Conservation (phyloP, 2,329 filamentous ascomycete genomes). For the Thielaviopsis cerberus region DNA sequence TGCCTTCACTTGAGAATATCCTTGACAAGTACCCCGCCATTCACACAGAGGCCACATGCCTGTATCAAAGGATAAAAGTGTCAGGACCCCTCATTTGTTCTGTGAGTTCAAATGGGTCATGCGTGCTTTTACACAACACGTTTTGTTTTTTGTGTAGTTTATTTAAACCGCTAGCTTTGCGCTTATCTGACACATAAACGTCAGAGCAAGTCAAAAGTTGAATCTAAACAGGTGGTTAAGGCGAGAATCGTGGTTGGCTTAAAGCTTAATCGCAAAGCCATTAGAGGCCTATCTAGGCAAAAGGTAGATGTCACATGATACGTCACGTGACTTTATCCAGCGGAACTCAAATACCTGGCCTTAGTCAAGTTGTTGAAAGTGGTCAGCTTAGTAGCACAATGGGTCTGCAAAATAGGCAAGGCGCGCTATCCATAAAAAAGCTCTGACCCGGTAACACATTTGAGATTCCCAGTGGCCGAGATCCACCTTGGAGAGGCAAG, state of each 20-base stretch:
- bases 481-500: not conserved
- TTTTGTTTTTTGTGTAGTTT: not conserved
- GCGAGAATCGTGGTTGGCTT: not conserved
- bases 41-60: not conserved
- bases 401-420: not conserved
- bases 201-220: not conserved
- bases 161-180: not conserved
- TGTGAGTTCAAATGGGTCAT: no score
- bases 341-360: not conserved
- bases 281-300: not conserved
- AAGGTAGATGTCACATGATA: not conserved
- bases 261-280: not conserved
- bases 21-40: not conserved
- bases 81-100: not conserved
- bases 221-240: not conserved
- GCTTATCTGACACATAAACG: no score
- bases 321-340: not conserved
- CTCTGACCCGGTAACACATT: not conserved
- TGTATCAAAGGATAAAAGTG: not conserved
- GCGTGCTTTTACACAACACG: not conserved
- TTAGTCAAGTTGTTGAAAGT: not conserved
- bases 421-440: not conserved
- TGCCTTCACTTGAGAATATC: not conserved
- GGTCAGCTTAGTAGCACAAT: not conserved
- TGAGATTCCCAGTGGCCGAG: not conserved